phyloP scores from a whole-genome alignment of 768 basidiomycete species.

The Russula sp. region DNA sequence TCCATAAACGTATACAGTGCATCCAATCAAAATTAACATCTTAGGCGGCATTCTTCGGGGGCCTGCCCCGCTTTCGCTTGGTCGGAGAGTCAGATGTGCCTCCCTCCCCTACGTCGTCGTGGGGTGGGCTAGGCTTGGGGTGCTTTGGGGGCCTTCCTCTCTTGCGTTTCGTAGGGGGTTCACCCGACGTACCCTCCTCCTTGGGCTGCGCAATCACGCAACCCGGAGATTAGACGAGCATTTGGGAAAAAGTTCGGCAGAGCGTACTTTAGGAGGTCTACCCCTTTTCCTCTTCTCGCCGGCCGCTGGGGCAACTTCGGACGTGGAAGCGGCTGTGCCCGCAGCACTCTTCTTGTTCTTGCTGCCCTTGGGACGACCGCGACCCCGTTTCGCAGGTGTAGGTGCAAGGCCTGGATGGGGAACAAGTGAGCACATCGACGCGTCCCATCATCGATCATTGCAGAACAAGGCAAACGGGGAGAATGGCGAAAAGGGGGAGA shows the following conservation, averaged over 20 bases:
- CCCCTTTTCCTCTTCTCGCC: constrained; percentile 48
- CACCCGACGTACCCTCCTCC: constrained; percentile 44
- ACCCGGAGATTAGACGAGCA: constrained; percentile 17
- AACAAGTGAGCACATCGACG: constrained; percentile 33
- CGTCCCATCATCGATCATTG: constrained; percentile 31
- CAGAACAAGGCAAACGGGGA: neutral
- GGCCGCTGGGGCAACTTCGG: constrained; percentile 34
- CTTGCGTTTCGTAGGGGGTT: constrained; percentile 52
- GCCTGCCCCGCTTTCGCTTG: constrained; percentile 74
- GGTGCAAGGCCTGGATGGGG: constrained; percentile 38
- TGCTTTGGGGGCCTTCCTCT: constrained; percentile 75
- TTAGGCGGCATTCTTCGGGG: constrained; percentile 44
- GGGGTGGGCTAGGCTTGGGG: constrained; percentile 47
- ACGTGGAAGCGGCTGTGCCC: constrained; percentile 35
- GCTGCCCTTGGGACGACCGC: constrained; percentile 88
- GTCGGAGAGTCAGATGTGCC: constrained; percentile 48
- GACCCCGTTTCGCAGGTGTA: constrained; percentile 63
- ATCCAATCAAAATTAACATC: constrained; percentile 32
- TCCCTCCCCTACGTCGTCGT: constrained; percentile 39
- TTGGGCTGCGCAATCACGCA: constrained; percentile 33
- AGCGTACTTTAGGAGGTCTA: constrained; percentile 49
- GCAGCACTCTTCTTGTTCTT: constrained; percentile 61
- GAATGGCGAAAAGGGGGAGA: constrained; percentile 14
- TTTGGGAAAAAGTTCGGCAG: constrained; percentile 3
- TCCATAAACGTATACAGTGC: constrained; percentile 36